A percentile compares a stretch with the other conserved stretches of the same genome.
phyloP scores from a whole-genome alignment of 768 basidiomycete species.

The Leccinum longicurvipes region DNA sequence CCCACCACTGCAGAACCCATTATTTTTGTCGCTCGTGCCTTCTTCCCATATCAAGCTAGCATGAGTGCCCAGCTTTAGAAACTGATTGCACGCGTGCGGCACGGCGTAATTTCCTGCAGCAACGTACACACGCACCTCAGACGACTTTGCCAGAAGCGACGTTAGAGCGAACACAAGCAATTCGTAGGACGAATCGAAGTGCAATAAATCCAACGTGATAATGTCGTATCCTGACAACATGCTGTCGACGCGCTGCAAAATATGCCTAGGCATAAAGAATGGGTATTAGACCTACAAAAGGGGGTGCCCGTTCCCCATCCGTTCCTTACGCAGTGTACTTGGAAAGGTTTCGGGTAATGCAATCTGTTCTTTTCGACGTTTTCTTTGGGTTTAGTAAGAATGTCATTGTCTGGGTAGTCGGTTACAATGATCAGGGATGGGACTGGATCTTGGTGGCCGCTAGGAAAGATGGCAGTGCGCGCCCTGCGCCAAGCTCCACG shows the following conservation, averaged over 20 bases:
- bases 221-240: slow-evolving; percentile 45
- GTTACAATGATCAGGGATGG: slow-evolving; percentile 58
- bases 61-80: slow-evolving; percentile 39
- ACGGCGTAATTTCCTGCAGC: slow-evolving; percentile 65
- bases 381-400: slow-evolving; percentile 50
- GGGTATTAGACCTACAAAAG: slow-evolving; percentile 48
- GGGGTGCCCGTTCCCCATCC: slow-evolving; percentile 59
- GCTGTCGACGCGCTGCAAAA: slow-evolving; percentile 8
- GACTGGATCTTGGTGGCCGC: slow-evolving; percentile 42
- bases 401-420: slow-evolving; percentile 65
- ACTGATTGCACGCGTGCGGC: slow-evolving; percentile 48
- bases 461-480: slow-evolving; percentile 64
- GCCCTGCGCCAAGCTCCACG: slow-evolving; percentile 70
- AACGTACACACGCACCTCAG: slow-evolving; percentile 48
- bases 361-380: slow-evolving; percentile 53
- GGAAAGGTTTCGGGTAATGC: slow-evolving; percentile 37
- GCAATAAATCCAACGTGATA: slow-evolving; percentile 68
- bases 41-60: slow-evolving; percentile 51
- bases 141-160: slow-evolving; percentile 43
- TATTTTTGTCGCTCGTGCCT: slow-evolving; percentile 15
- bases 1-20: slow-evolving; percentile 20
- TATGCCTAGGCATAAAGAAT: slow-evolving; percentile 9
- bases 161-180: slow-evolving; percentile 49
- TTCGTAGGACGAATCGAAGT: slow-evolving; percentile 61
- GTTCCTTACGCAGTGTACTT: slow-evolving; percentile 48